Evolutionary conservation across 768 basidiomycete species (phyloP).

Genomic region (Aureoboletus auriporus): DNA sequence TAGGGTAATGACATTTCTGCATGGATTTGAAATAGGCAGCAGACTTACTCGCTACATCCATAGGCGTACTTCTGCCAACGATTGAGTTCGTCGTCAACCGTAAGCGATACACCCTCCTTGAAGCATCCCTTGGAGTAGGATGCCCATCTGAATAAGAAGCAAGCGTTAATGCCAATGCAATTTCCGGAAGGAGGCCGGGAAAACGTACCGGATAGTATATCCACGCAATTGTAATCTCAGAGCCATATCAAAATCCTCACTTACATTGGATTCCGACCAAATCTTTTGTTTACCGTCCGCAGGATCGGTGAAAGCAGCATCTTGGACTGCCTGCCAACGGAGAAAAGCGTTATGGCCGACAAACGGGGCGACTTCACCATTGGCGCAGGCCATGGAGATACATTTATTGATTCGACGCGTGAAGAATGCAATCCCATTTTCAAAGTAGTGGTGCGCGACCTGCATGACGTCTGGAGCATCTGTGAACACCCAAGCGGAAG

Average conservation of each 20-base stretch:
- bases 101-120: slow-evolving; percentile 89
- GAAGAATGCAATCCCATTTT: slow-evolving; percentile 87
- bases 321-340: slow-evolving; percentile 86
- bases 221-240: slow-evolving; percentile 55
- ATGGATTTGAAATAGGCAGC: slow-evolving; percentile 7
- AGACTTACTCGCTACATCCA: slow-evolving; percentile 52
- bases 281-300: slow-evolving; percentile 58
- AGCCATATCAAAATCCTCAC: slow-evolving; percentile 71
- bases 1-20: background rate
- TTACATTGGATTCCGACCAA: slow-evolving; percentile 65
- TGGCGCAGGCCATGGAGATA: slow-evolving; percentile 76
- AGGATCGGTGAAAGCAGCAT: slow-evolving; percentile 69
- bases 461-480: slow-evolving; percentile 74
- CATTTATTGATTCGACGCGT: slow-evolving; percentile 82
- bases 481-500: slow-evolving; percentile 2
- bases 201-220: slow-evolving; percentile 58
- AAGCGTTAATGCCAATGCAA: background rate
- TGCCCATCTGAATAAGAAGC: slow-evolving; percentile 48
- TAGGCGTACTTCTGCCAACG: slow-evolving; percentile 90
- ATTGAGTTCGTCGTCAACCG: slow-evolving; percentile 87
- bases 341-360: slow-evolving; percentile 89
- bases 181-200: background rate
- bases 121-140: slow-evolving; percentile 83
- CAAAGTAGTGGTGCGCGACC: slow-evolving; percentile 85
- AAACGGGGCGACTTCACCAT: slow-evolving; percentile 74